Conservation (phyloP, 768 basidiomycete species). For the Terana coerulea region DNA sequence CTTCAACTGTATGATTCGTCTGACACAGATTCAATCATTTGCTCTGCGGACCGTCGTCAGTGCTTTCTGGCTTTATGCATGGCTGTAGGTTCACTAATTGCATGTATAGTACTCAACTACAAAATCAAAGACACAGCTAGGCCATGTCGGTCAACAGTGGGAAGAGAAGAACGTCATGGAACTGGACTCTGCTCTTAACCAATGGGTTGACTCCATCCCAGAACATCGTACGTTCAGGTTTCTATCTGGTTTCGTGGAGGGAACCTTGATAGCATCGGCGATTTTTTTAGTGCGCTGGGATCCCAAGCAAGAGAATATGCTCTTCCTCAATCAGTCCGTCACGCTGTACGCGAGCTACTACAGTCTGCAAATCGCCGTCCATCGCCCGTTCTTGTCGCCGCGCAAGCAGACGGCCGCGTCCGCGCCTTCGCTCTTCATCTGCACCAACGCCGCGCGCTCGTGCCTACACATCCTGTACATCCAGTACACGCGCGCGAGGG, state of each 20-base stretch:
- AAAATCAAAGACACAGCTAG: conserved; percentile 33
- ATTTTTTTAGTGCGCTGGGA: conserved; percentile 22
- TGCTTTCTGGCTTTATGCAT: background rate
- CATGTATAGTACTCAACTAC: conserved; percentile 42
- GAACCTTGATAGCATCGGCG: background rate
- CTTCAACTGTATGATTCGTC: conserved; percentile 57
- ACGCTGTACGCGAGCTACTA: conserved; percentile 40
- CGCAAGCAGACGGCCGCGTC: conserved; percentile 45
- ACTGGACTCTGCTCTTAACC: conserved; percentile 55
- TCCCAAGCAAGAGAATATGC: conserved; percentile 15
- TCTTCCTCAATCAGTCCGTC: conserved; percentile 32
- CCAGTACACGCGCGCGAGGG: conserved; percentile 23
- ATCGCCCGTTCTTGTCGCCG: conserved; percentile 74
- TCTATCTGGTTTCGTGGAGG: background rate
- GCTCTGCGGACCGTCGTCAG: conserved; percentile 61
- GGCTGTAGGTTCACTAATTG: background rate
- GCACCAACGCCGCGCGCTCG: conserved; percentile 44
- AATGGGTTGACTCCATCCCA: conserved; percentile 63
- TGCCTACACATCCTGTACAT: conserved; percentile 40
- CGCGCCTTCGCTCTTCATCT: conserved; percentile 46
- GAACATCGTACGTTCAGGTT: conserved; percentile 38
- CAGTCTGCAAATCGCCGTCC: conserved; percentile 58
- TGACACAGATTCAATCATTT: conserved; percentile 63
- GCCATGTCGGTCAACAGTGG: conserved; percentile 35
- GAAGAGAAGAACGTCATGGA: conserved; percentile 53